Percentiles rank a stretch among this genome's conserved stretches.
Evolutionary conservation across 257 asterid species (phyloP).

Genomic region (Fraxinus americana): DNA sequence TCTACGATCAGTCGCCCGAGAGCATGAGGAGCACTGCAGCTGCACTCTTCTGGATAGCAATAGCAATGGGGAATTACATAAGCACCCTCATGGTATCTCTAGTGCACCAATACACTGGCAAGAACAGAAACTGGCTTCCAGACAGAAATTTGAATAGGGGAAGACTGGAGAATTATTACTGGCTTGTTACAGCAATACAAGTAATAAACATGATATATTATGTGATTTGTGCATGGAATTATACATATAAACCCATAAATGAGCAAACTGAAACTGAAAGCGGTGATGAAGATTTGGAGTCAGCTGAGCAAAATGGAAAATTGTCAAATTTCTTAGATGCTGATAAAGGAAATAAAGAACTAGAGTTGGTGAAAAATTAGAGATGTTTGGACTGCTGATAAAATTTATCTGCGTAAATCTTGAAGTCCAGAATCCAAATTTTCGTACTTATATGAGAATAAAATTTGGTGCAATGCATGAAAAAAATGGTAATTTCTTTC

Average conservation of each 20-base stretch:
- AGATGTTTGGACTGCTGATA: no score
- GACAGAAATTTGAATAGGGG: conserved; percentile 75
- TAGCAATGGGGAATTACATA: conserved; percentile 58
- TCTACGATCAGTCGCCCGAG: conserved; percentile 78
- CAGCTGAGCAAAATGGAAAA: conserved; percentile 3
- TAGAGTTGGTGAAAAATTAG: conserved; percentile 30
- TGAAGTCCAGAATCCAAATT: neutral
- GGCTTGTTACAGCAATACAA: conserved; percentile 67
- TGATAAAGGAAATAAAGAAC: conserved; percentile 22
- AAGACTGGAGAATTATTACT: conserved; percentile 63
- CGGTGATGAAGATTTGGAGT: conserved; percentile 41
- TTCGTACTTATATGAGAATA: neutral
- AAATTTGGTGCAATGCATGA: neutral
- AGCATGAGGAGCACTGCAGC: conserved; percentile 85
- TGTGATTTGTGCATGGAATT: conserved; percentile 57
- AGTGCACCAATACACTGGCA: conserved; percentile 56
- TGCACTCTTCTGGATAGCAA: conserved; percentile 63
- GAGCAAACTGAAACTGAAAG: conserved; percentile 31
- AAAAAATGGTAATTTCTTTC: neutral
- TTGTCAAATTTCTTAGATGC: no score
- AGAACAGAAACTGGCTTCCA: conserved; percentile 64
- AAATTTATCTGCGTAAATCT: neutral
- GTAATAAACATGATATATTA: conserved; percentile 59
- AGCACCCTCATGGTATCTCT: conserved; percentile 59
- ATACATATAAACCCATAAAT: conserved; percentile 52